Conservation (phyloP, 2,329 filamentous ascomycete genomes). For the Colletotrichum coccodes region DNA sequence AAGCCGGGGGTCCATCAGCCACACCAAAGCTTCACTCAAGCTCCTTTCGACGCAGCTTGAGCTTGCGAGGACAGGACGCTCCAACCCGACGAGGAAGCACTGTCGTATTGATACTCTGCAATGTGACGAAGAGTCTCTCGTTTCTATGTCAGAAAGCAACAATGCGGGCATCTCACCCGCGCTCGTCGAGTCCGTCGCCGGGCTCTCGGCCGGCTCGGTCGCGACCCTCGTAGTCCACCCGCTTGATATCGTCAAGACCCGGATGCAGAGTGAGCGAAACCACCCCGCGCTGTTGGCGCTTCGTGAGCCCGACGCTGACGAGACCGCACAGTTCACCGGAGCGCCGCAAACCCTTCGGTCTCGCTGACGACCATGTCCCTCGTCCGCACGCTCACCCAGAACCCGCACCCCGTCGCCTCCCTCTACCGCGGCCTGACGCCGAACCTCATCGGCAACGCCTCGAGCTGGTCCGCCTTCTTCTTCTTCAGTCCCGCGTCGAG, state of each 20-base stretch:
- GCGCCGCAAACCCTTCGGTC: slow-evolving; percentile 47
- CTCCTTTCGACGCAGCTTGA: background rate
- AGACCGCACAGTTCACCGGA: slow-evolving; percentile 59
- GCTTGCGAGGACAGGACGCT: background rate
- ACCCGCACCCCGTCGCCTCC: slow-evolving; percentile 69
- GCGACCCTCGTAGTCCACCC: slow-evolving; percentile 91
- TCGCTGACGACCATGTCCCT: slow-evolving; percentile 62
- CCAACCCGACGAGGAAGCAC: background rate
- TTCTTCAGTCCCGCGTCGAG: slow-evolving; percentile 72
- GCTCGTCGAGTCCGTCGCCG: slow-evolving; percentile 86
- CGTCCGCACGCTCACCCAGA: slow-evolving; percentile 58
- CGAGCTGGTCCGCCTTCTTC: slow-evolving; percentile 94
- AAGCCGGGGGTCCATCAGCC: slow-evolving; percentile 14
- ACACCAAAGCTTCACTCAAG: slow-evolving; percentile 12
- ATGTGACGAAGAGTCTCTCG: slow-evolving; percentile 24
- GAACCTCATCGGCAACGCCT: slow-evolving; percentile 90
- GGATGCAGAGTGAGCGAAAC: slow-evolving; percentile 78
- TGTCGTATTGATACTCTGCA: background rate
- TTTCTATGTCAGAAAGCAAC: slow-evolving; percentile 58
- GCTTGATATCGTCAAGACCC: slow-evolving; percentile 95
- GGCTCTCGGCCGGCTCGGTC: slow-evolving; percentile 87
- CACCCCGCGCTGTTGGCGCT: background rate
- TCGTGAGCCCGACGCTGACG: background rate
- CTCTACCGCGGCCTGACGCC: slow-evolving; percentile 92
- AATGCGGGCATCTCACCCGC: slow-evolving; percentile 77